These are phyloP conservation scores for Phanerochaete carnosa DNA, from an alignment of 768 basidiomycete species.

Conservation along the genomic window DNA sequence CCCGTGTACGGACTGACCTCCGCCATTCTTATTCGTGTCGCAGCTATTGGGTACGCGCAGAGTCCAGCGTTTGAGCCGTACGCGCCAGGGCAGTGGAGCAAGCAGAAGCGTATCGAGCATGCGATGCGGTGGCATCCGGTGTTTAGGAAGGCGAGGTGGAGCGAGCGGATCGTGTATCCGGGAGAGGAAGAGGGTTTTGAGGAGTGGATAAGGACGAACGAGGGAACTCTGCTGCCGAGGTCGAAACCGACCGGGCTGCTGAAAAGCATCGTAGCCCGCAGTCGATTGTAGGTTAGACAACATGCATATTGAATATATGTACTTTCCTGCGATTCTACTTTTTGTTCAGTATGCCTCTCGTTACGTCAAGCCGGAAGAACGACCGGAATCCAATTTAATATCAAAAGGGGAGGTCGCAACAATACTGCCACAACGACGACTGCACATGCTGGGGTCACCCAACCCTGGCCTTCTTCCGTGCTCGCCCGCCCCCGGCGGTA, in stretches of 20 bases:
- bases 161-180: conserved; percentile 17
- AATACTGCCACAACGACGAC: no score
- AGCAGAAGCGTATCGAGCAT: conserved; percentile 39
- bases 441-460: conserved; percentile 26
- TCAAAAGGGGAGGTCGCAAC: no score
- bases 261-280: background rate
- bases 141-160: conserved; percentile 22
- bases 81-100: conserved; percentile 40
- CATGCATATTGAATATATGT: background rate
- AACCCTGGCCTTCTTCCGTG: conserved; percentile 60
- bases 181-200: conserved; percentile 1
- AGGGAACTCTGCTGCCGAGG: background rate
- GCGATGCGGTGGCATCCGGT: conserved; percentile 32
- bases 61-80: conserved; percentile 42
- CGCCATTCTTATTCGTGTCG: conserved; percentile 54
- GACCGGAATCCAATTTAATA: no score
- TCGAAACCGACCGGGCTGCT: background rate
- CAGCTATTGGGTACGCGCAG: conserved; percentile 45
- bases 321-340: no score
- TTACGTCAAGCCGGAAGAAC: no score
- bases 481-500: conserved; percentile 51
- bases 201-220: background rate
- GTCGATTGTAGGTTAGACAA: background rate
- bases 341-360: no score
- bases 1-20: conserved; percentile 89